Evolutionary conservation across 305 asterid genomes (phyloP).

Genomic region (Fraxinus paxiana): DNA sequence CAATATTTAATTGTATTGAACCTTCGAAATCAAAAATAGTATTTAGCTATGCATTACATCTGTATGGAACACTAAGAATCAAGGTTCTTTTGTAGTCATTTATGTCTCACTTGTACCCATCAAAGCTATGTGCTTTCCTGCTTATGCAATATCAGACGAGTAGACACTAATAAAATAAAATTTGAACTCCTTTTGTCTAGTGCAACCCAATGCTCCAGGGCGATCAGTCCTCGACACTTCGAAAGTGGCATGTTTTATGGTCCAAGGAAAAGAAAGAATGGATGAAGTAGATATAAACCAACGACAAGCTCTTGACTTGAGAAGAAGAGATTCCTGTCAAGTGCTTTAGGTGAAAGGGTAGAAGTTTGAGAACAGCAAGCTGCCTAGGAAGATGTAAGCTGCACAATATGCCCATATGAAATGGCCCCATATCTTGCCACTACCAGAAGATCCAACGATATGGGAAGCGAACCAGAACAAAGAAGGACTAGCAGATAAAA

Average conservation of each 20-base stretch:
- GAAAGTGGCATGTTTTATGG: background rate
- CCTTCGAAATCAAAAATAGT: background rate
- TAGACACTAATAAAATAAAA: background rate
- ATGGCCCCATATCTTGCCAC: constrained; percentile 61
- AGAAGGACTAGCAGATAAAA: constrained; percentile 70
- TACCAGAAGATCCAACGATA: constrained; percentile 39
- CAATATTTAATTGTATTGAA: background rate
- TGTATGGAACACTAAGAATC: background rate
- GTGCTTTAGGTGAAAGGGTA: constrained; percentile 81
- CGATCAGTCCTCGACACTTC: background rate
- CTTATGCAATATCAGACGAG: background rate
- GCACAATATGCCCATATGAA: constrained; percentile 71
- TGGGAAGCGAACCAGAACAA: constrained; percentile 59
- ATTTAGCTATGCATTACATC: background rate
- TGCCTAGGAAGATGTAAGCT: constrained; percentile 73
- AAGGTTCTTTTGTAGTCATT: background rate
- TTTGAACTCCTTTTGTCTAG: background rate
- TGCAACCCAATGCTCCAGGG: background rate
- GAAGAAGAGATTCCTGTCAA: background rate
- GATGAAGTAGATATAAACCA: background rate
- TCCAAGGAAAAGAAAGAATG: background rate
- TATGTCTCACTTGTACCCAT: background rate
- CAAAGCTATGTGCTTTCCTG: background rate
- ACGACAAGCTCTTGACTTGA: background rate
- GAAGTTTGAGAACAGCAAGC: constrained; percentile 86